Base-by-base conservation (phyloP, 2,329 filamentous ascomycete species). In the Chrysoporthe austroafricana region DNA sequence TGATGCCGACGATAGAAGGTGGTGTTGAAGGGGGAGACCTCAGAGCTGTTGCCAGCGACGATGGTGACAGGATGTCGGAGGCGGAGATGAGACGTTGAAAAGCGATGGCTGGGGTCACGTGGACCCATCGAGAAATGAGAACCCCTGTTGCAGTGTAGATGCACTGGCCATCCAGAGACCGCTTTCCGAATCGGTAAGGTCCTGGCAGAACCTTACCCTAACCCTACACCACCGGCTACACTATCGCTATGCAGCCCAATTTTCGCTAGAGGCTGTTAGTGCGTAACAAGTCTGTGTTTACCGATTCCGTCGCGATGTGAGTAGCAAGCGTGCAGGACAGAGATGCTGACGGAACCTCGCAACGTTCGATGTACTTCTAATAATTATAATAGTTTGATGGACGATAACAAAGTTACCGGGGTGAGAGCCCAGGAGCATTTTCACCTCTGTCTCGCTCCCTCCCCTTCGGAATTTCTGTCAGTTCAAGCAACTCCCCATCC, bases 31-130 rank as follows among this genome's bases (percentile, higher is more conserved):
- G 54, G 32, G n/a, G 54, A 39, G 54, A 11, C 50, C 32, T 26
- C 26, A 26, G 26, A 26, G 26, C 26, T 57, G 34, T 57, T 21
- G 34, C 1, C n/a, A n/a, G 18, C 14, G 54, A n/a, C 26, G 52
- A 56, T 39, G 34, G 18, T 18, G n/a, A 57, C 32, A 57, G 34
- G 54, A 39, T 34, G 34, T 21, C 54, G 32, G 54, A 57, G 34
- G n/a, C 39, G 54, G 34, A 34, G 54, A 16, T 21, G 34, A 39
- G 54, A 57, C 18, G 34, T n/a, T 34, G 32, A 26, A 57, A 57
- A 57, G 54, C 1, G 54, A 57, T n/a, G 54, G 54, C 54, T 57
- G 54, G 54, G 54, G 54, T 57, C 54, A 57, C 54, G 54, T 57
- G 54, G 14, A n/a, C 18, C 3, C 13, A 11, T 34, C 7, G 54